A percentile compares a stretch with the other conserved stretches of the same genome.
These are phyloP conservation scores for Lichina pygmaea DNA, from an alignment of 495 filamentous ascomycete species.

Conservation along the genomic window DNA sequence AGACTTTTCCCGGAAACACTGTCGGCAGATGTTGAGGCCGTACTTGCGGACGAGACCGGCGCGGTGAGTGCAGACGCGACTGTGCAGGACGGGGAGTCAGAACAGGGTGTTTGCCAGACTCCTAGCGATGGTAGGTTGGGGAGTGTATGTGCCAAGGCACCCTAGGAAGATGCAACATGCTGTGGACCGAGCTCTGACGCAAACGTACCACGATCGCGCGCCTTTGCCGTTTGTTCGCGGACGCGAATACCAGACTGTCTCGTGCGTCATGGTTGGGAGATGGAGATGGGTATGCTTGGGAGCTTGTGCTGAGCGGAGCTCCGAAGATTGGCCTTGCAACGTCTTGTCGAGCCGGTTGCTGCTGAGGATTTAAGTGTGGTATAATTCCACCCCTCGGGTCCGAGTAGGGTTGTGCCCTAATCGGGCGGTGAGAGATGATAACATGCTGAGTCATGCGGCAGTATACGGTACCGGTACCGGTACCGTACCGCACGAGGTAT, in stretches of 20 bases:
- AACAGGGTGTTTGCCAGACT: not conserved
- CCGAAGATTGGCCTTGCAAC: no score
- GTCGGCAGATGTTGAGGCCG: conserved; percentile 96
- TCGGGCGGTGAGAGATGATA: no score
- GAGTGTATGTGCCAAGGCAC: not conserved
- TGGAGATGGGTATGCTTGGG: not conserved
- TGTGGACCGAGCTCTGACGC: conserved; percentile 2
- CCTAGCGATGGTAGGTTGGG: not conserved
- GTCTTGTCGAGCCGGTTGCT: no score
- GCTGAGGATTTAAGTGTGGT: no score
- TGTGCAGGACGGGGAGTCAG: conserved; percentile 12
- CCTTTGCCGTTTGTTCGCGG: conserved; percentile 94
- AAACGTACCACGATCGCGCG: conserved; percentile 55
- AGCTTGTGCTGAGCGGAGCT: not conserved
- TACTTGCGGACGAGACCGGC: conserved; percentile 98
- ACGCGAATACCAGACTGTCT: conserved; percentile 97
- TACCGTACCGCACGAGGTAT: no score
- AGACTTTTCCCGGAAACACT: conserved; percentile 98
- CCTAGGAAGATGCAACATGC: no score
- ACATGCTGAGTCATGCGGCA: no score
- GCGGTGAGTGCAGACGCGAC: conserved; percentile 86
- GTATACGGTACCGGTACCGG: no score
- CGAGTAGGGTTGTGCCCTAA: no score
- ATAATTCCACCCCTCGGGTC: no score
- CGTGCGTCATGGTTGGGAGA: conserved; percentile 64